Percentiles rank a stretch among this genome's conserved stretches.
These are phyloP conservation scores for Suillus bovinus DNA, from an alignment of 768 basidiomycete species.

Conservation along the genomic window DNA sequence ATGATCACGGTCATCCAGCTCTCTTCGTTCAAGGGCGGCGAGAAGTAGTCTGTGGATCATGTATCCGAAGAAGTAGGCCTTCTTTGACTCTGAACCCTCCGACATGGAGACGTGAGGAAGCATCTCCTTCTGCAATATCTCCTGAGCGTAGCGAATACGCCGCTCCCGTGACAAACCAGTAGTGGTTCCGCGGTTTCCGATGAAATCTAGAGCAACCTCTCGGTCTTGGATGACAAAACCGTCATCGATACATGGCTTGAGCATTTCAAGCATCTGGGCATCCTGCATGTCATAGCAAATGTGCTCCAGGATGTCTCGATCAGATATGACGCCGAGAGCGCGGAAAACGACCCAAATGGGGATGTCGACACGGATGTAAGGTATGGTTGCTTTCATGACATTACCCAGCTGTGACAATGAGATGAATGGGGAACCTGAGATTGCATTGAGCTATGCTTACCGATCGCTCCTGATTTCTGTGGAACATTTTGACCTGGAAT, in stretches of 20 bases:
- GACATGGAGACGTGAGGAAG: conserved; percentile 95
- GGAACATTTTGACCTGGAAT: conserved; percentile 98
- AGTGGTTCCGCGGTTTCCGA: conserved; percentile 96
- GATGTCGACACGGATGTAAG: conserved; percentile 97
- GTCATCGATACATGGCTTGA: conserved; percentile 98
- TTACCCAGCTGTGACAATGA: conserved; percentile 63
- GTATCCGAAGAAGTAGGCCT: conserved; percentile 99
- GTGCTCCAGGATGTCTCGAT: conserved; percentile 96
- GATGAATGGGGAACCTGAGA: conserved; percentile 14
- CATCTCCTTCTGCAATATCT: conserved; percentile 99
- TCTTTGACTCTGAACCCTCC: conserved; percentile 95
- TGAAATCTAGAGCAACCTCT: conserved; percentile 96
- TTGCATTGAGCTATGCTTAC: conserved; percentile 45
- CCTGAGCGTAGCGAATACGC: conserved; percentile 94
- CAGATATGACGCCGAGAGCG: conserved; percentile 95
- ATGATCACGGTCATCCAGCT: conserved; percentile 98
- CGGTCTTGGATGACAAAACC: conserved; percentile 98
- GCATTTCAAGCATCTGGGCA: conserved; percentile 93
- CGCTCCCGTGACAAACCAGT: conserved; percentile 89
- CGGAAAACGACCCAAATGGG: conserved; percentile 99
- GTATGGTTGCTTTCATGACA: conserved; percentile 95
- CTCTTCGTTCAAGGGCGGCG: conserved; percentile 91
- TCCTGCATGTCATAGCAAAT: conserved; percentile 99
- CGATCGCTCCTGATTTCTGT: conserved; percentile 84
- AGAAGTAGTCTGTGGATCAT: conserved; percentile 97